These are phyloP conservation scores for Cerrena zonata DNA, from an alignment of 1,284 basidiomycete species.

Conservation along the genomic window DNA sequence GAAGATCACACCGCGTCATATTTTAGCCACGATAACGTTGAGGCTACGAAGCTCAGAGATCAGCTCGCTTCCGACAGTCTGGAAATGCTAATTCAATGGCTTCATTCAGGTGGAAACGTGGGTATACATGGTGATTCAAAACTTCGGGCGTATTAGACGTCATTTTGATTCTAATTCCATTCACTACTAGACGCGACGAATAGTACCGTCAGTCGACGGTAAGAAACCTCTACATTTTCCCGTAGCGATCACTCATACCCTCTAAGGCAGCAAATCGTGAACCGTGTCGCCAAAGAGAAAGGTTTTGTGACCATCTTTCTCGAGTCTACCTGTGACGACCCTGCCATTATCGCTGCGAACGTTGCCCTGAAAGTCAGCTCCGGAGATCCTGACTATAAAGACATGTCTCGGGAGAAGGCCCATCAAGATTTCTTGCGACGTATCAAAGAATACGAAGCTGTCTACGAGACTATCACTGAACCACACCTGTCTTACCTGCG, in stretches of 20 bases:
- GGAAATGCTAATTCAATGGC: slow-evolving; percentile 91
- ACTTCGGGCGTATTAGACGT: neutral
- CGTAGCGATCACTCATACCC: no score
- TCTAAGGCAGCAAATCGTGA: slow-evolving; percentile 60
- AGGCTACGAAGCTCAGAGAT: slow-evolving; percentile 77
- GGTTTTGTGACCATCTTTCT: slow-evolving; percentile 90
- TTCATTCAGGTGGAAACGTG: slow-evolving; percentile 93
- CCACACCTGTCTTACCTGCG: slow-evolving; percentile 80
- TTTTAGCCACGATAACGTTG: slow-evolving; percentile 83
- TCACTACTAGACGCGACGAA: slow-evolving; percentile 81
- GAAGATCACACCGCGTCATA: slow-evolving; percentile 90
- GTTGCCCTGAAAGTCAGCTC: slow-evolving; percentile 92
- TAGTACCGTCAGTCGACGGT: slow-evolving; percentile 76
- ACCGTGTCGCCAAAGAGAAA: slow-evolving; percentile 82
- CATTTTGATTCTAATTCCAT: neutral
- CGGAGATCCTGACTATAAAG: slow-evolving; percentile 96
- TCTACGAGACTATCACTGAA: slow-evolving; percentile 94
- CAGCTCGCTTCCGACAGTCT: slow-evolving; percentile 86
- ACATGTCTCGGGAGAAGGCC: slow-evolving; percentile 80
- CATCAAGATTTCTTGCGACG: slow-evolving; percentile 86
- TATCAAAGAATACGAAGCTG: slow-evolving; percentile 88
- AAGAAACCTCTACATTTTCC: no score
- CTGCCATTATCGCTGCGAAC: slow-evolving; percentile 89
- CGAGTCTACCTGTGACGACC: slow-evolving; percentile 92
- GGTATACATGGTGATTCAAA: slow-evolving; percentile 82